Percentiles rank a stretch among this genome's conserved stretches.
These are phyloP conservation scores for Limonomyces culmigenus DNA, from an alignment of 1,284 basidiomycete species.

Conservation along the genomic window DNA sequence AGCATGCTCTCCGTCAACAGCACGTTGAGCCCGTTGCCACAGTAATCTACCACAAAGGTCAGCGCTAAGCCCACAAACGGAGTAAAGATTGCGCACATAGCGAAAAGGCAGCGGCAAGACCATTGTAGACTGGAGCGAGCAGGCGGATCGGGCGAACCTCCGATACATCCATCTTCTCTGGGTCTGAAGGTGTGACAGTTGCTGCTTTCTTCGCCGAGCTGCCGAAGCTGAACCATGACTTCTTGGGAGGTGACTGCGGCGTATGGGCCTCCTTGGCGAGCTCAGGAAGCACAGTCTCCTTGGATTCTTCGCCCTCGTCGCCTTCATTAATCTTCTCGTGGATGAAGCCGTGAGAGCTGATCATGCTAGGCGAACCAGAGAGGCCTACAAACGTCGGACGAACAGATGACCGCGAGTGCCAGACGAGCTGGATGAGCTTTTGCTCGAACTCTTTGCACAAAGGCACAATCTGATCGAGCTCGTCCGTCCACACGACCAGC, in stretches of 20 bases:
- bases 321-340: conserved; percentile 18
- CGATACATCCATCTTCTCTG: too few species aligned
- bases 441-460: conserved; percentile 52
- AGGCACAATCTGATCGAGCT: conserved; percentile 52
- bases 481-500: conserved; percentile 63
- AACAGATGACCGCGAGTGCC: conserved; percentile 35
- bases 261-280: conserved; percentile 9
- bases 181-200: too few species aligned
- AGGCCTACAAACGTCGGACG: too few species aligned
- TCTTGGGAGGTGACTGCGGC: background rate
- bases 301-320: conserved; percentile 8
- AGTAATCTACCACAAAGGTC: too few species aligned
- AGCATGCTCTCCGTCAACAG: too few species aligned
- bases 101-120: conserved; percentile 47
- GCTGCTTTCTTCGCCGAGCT: background rate
- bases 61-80: background rate
- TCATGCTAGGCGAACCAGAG: conserved; percentile 31
- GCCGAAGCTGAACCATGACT: background rate
- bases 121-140: conserved; percentile 67
- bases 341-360: conserved; percentile 34
- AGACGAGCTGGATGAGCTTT: conserved; percentile 68
- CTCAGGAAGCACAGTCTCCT: conserved; percentile 2
- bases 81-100: conserved; percentile 42
- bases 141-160: conserved; percentile 46
- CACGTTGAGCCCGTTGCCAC: too few species aligned